A percentile compares a stretch with the other conserved stretches of the same genome.
Evolutionary conservation across 176 grass and related monocot genomes (phyloP).

Genomic region (Chrysopogon serrulatus): DNA sequence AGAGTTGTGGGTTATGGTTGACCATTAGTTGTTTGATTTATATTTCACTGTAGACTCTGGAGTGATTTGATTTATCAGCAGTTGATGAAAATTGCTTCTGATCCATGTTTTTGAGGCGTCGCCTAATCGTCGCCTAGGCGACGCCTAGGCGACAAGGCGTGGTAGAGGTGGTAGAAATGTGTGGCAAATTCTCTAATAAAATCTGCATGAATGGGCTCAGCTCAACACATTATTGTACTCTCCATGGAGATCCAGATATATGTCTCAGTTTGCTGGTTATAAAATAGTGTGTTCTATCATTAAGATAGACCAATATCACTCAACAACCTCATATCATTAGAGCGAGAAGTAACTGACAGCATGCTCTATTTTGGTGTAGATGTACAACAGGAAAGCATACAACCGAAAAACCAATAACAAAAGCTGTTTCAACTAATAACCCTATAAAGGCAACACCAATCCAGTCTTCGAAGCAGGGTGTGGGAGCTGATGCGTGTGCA

Average conservation of each 20-base stretch:
- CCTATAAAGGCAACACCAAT: constrained; percentile 38
- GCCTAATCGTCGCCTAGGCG: no score
- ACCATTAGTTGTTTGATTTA: background rate
- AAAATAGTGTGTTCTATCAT: background rate
- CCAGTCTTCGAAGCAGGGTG: constrained; percentile 37
- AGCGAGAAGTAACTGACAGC: background rate
- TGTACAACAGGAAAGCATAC: constrained; percentile 95
- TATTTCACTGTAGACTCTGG: background rate
- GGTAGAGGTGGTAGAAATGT: background rate
- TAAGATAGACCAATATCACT: background rate
- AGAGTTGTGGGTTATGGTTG: background rate
- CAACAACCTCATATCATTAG: background rate
- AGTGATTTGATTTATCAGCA: background rate
- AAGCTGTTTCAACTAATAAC: constrained; percentile 61
- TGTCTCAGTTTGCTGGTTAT: background rate
- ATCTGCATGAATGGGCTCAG: background rate
- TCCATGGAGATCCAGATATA: background rate
- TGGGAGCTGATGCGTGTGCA: constrained; percentile 48
- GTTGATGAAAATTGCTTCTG: background rate
- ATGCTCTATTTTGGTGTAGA: constrained; percentile 36
- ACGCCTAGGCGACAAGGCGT: no score
- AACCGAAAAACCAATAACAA: constrained; percentile 77
- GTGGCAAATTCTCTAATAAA: background rate
- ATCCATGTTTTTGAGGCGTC: no score
- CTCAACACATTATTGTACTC: background rate